Conservation (phyloP, 768 basidiomycete genomes). For the Dentipellis fragilis region DNA sequence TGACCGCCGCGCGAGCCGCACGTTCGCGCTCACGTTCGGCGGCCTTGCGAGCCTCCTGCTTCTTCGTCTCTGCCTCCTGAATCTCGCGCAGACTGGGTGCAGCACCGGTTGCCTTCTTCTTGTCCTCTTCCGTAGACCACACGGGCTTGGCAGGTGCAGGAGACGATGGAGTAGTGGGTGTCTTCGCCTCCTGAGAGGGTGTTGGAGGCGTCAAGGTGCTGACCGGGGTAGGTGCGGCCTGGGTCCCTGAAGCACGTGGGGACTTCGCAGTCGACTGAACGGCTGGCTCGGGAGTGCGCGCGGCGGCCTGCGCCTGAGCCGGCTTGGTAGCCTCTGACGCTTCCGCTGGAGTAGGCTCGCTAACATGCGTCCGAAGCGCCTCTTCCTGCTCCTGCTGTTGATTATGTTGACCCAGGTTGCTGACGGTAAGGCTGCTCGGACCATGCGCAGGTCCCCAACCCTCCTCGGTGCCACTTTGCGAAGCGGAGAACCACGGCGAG, state of each 20-base stretch:
- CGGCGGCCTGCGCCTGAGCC: slow-evolving; percentile 7
- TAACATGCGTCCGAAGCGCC: not conserved
- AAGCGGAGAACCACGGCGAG: slow-evolving; percentile 47
- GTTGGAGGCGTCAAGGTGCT: slow-evolving; percentile 7
- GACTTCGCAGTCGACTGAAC: slow-evolving; percentile 14
- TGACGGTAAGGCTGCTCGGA: slow-evolving; percentile 43
- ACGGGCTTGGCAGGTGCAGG: slow-evolving; percentile 34
- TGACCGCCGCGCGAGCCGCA: slow-evolving; percentile 35
- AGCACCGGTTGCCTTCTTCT: slow-evolving; percentile 38
- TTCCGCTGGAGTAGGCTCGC: slow-evolving; percentile 6
- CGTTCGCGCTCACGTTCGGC: slow-evolving; percentile 67
- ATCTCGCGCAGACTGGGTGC: slow-evolving; percentile 83
- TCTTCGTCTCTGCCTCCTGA: slow-evolving; percentile 85
- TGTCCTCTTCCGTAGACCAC: slow-evolving; percentile 65
- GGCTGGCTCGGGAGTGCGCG: slow-evolving; percentile 17
- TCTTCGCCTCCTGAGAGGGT: slow-evolving; percentile 10
- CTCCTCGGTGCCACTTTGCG: slow-evolving; percentile 35
- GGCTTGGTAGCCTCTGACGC: slow-evolving; percentile 14
- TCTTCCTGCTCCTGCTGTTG: slow-evolving; percentile 35
- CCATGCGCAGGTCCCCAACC: slow-evolving; percentile 33
- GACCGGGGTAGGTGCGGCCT: slow-evolving; percentile 11
- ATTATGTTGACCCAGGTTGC: slow-evolving; percentile 51
- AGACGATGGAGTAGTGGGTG: slow-evolving; percentile 15
- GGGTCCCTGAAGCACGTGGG: slow-evolving; percentile 5
- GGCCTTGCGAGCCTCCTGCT: slow-evolving; percentile 64